These are phyloP conservation scores for Dillenia turbinata DNA, from an alignment of 164 flowering plant species.

Conservation along the genomic window DNA sequence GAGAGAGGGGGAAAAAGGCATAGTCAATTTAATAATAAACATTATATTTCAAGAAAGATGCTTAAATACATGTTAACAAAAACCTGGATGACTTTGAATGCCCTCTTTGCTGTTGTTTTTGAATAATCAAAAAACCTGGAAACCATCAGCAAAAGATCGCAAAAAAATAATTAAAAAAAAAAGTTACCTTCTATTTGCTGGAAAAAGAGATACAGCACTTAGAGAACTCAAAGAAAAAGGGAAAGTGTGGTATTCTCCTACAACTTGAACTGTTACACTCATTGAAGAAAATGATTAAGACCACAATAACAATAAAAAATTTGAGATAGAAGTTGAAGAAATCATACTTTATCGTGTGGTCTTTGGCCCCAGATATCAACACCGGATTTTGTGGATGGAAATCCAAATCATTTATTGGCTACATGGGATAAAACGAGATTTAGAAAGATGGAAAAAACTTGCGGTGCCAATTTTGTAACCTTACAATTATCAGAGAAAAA, in stretches of 20 bases:
- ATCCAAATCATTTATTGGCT: conserved; percentile 92
- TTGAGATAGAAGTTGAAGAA: neutral
- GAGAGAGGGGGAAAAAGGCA: neutral
- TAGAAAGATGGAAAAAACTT: no score
- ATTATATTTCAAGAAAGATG: conserved; percentile 4
- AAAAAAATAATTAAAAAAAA: neutral
- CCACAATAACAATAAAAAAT: neutral
- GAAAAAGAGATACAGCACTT: neutral
- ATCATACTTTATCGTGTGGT: conserved; percentile 74
- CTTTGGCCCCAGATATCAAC: conserved; percentile 82
- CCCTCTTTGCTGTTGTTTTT: conserved; percentile 74
- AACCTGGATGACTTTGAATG: conserved; percentile 82
- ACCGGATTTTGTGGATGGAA: conserved; percentile 75
- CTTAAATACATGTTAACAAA: conserved; percentile 2
- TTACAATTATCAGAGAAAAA: no score
- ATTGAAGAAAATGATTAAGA: no score
- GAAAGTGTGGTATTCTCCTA: no score
- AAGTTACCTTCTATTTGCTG: neutral
- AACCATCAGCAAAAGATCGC: neutral
- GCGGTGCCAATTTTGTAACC: no score
- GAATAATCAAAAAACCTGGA: conserved; percentile 89
- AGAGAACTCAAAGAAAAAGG: no score
- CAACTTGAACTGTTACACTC: no score
- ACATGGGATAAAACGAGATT: conserved; percentile 19
- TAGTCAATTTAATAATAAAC: neutral